These are phyloP conservation scores for Backusella sp. DNA, from an alignment of 192 early-diverging fungal species.

Conservation along the genomic window DNA sequence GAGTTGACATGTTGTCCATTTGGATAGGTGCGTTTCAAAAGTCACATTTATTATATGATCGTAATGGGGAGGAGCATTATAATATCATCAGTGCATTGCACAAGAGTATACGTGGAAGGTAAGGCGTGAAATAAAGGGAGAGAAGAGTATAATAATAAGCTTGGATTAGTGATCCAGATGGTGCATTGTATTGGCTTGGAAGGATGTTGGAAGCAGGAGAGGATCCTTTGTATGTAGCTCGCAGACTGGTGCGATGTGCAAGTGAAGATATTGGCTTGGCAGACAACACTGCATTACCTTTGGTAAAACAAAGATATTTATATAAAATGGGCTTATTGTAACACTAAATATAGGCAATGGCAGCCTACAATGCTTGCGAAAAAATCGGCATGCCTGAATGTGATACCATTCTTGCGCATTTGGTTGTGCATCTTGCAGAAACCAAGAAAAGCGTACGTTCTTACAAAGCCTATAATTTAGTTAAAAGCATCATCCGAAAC, in stretches of 20 bases:
- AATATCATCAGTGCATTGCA: constrained; percentile 88
- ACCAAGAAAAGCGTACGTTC: constrained; percentile 81
- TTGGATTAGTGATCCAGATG: constrained; percentile 61
- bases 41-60: constrained; percentile 79
- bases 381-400: constrained; percentile 93
- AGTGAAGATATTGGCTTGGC: constrained; percentile 90
- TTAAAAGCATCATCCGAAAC: constrained; percentile 57
- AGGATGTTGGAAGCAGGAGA: constrained; percentile 89
- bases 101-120: constrained; percentile 84
- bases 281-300: constrained; percentile 71
- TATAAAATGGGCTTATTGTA: too few species aligned
- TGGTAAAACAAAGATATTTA: constrained; percentile 42
- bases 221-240: constrained; percentile 85
- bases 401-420: constrained; percentile 80
- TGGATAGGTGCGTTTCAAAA: constrained; percentile 64
- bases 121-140: not conserved
- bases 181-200: constrained; percentile 85
- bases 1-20: not conserved
- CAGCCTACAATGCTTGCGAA: constrained; percentile 83
- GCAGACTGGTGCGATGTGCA: constrained; percentile 75
- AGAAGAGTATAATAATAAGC: not conserved
- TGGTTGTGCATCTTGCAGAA: constrained; percentile 73
- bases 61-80: constrained; percentile 86
- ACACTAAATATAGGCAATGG: constrained; percentile 46
- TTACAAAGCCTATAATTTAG: constrained; percentile 72